Evolutionary conservation across 2,329 filamentous ascomycete species (phyloP).

Genomic region (Podosphaera leucotricha): DNA sequence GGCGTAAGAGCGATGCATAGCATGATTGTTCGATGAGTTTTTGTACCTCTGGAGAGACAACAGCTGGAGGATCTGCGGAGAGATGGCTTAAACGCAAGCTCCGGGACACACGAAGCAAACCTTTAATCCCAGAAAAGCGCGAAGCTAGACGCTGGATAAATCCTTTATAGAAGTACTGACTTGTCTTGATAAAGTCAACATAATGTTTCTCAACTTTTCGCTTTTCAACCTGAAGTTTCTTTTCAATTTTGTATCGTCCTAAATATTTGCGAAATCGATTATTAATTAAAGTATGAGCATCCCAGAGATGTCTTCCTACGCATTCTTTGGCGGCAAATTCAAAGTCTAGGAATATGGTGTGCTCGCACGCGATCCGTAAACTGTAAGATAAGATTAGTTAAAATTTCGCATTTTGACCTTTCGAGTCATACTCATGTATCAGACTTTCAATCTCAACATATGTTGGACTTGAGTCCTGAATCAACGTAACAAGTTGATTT

Average conservation of each 20-base stretch:
- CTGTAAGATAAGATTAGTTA: constrained; percentile 8
- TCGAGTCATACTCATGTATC: constrained; percentile 11
- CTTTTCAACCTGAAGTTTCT: constrained; percentile 32
- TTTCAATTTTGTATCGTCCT: constrained; percentile 24
- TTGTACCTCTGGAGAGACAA: constrained; percentile 9
- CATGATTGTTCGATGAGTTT: constrained; percentile 44
- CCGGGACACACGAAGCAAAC: constrained; percentile 14
- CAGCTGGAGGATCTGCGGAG: constrained; percentile 9
- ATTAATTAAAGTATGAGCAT: constrained; percentile 55
- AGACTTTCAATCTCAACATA: constrained; percentile 21
- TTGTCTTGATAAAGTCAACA: constrained; percentile 62
- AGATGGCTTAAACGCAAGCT: constrained; percentile 11
- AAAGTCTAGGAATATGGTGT: constrained; percentile 49
- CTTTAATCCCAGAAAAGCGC: constrained; percentile 21
- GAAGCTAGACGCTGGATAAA: constrained; percentile 57
- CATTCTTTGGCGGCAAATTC: constrained; percentile 36
- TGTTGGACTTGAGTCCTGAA: constrained; percentile 24
- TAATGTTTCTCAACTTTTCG: constrained; percentile 68
- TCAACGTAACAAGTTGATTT: constrained; percentile 22
- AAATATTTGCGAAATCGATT: constrained; percentile 51
- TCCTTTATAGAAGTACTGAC: constrained; percentile 69
- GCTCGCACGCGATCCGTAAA: constrained; percentile 35
- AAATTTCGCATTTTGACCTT: not conserved
- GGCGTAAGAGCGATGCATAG: constrained; percentile 59
- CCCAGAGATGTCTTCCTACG: constrained; percentile 55